Evolutionary conservation across 345 rosid genomes (phyloP).

Genomic region (Hibiscus tridactylites): DNA sequence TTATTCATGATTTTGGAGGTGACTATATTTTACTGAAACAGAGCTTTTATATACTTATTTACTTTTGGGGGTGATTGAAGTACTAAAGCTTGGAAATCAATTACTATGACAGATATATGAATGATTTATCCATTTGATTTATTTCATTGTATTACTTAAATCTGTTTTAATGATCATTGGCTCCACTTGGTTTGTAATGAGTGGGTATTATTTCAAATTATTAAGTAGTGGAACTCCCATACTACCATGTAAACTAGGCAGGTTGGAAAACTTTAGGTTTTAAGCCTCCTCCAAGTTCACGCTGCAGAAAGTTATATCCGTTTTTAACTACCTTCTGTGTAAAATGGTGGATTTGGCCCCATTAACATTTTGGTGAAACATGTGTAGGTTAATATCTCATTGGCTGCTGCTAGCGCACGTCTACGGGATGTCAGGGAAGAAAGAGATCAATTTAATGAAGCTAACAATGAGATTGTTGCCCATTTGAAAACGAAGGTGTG

Average conservation of each 20-base stretch:
- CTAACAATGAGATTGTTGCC: constrained; percentile 73
- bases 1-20: background rate
- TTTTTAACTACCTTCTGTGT: background rate
- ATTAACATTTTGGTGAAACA: constrained; percentile 2
- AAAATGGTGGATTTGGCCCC: background rate
- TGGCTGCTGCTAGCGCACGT: constrained; percentile 87
- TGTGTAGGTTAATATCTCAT: constrained; percentile 69
- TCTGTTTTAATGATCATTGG: background rate
- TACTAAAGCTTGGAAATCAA: background rate
- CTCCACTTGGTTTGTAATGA: background rate
- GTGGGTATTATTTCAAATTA: background rate
- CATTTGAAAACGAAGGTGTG: constrained; percentile 78
- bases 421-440: constrained; percentile 69
- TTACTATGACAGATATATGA: background rate
- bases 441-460: constrained; percentile 91
- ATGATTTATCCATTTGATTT: background rate
- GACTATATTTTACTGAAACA: background rate
- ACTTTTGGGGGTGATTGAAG: background rate
- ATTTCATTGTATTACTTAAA: background rate
- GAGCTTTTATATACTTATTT: background rate
- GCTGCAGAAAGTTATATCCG: background rate
- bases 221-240: background rate
- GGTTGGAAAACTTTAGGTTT: background rate
- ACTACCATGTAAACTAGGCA: background rate
- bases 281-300: background rate